Base-by-base conservation (phyloP, 495 filamentous ascomycete species). In the Tuber borchii region DNA sequence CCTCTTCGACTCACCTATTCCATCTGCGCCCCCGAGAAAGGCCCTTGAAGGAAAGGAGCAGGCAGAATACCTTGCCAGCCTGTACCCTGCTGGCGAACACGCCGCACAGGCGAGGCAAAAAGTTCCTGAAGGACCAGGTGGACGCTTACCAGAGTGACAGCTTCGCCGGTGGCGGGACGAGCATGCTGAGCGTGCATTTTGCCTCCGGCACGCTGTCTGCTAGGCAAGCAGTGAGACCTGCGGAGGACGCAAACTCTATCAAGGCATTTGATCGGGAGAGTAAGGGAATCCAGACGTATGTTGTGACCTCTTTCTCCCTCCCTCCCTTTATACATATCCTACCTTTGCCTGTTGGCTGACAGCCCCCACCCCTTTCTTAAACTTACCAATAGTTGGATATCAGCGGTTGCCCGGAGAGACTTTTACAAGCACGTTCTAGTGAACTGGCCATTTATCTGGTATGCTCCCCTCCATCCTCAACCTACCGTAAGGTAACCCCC, bases 381-480 rank as follows among this genome's bases (percentile, higher is more conserved):
- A 73, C 77, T 34, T 79, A 71, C 76, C 44, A 73, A 65, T 22
- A 85, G 87, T 4, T 97, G 93, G 93, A 95, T 97, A 76, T 90
- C 90, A 72, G 94, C 97, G 82, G 87, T 97, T 0, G 94, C 93
- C 1, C 96, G 94, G 94, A 87, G 94, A 14, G 94, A 97, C 80
- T 97, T 97, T 82, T 97, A 97, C 84, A 92, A 91, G 76, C 93
- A 97, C 83, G 92, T 97, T 6, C 85, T 97, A 20, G 91, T 88
- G 4, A 86, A 95, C 74, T 97, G 92, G 92, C 94, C 94, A 7
- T 95, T 93, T 77, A 88, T 96, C 46, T 95, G 93, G 92, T 93
- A 87, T 81, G 12, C 20, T 39, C n/a, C 31, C 73, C 12, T 70
- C 48, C 19, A n/a, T 40, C 17, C 37, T 39, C 31, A 26, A 37